These are phyloP conservation scores for Wickerhamomyces sydowiorum DNA, from an alignment of 805 yeast species.

Conservation along the genomic window DNA sequence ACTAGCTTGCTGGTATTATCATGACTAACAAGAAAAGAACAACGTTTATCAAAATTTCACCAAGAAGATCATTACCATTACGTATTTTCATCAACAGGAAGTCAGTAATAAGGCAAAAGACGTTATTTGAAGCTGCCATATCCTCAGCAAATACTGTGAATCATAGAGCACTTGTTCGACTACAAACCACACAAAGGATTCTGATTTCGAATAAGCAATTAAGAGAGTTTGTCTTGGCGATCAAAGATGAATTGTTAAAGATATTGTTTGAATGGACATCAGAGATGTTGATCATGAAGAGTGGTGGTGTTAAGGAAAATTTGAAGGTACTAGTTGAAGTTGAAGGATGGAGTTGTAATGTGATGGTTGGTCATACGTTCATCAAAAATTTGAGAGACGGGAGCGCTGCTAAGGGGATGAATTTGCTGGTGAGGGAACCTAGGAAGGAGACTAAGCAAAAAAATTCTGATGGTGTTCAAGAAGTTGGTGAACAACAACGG, in stretches of 20 bases:
- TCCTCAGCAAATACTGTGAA: conserved; percentile 12
- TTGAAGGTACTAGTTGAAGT: conserved; percentile 6
- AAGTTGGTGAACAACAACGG: conserved; percentile 7
- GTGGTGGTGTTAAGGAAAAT: conserved; percentile 4
- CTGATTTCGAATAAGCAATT: conserved; percentile 18
- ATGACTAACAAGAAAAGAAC: conserved; percentile 4
- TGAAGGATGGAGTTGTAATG: conserved; percentile 15
- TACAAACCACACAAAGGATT: conserved; percentile 8
- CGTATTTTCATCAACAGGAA: conserved; percentile 15
- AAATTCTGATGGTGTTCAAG: background rate
- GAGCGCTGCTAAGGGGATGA: background rate
- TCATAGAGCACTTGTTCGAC: conserved; percentile 14
- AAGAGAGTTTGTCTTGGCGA: conserved; percentile 5
- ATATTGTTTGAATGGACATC: conserved; percentile 9
- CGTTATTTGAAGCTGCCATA: conserved; percentile 15
- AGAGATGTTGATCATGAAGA: conserved; percentile 3
- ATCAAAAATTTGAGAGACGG: conserved; percentile 1
- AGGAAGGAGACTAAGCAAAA: background rate
- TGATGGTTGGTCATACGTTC: conserved; percentile 7
- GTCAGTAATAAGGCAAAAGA: conserved; percentile 7
- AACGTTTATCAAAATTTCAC: conserved; percentile 10
- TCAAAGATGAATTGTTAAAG: conserved; percentile 10
- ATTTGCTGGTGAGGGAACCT: background rate
- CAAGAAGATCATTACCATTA: conserved; percentile 6
- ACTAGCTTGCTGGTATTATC: background rate